phyloP scores from a whole-genome alignment of 441 rosid genomes.

The Aleurites moluccanus region DNA sequence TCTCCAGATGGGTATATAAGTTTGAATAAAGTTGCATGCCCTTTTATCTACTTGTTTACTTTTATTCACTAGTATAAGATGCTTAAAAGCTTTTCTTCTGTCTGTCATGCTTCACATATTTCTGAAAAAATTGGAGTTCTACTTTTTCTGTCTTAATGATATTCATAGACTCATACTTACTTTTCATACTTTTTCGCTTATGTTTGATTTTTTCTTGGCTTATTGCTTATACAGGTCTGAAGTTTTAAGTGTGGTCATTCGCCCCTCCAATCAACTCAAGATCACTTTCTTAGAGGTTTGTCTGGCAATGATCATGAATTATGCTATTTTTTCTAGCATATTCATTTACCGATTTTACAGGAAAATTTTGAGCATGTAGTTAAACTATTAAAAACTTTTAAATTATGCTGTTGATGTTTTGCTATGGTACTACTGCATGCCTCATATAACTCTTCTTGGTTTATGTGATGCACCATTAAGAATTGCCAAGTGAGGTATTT shows the following conservation, averaged over 20 bases:
- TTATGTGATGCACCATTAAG: neutral
- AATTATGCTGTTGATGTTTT: neutral
- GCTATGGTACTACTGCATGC: neutral
- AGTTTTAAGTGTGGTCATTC: slow-evolving; percentile 73
- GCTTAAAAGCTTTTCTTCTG: neutral
- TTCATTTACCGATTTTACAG: neutral
- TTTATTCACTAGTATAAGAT: neutral
- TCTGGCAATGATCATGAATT: slow-evolving; percentile 1
- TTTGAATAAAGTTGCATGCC: slow-evolving; percentile 9
- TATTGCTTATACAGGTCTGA: slow-evolving; percentile 56
- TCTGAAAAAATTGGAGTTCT: neutral
- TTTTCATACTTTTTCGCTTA: neutral
- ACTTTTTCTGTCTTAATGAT: neutral
- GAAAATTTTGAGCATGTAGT: neutral
- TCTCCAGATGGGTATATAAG: slow-evolving; percentile 72
- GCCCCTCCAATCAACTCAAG: slow-evolving; percentile 81
- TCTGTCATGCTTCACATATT: neutral
- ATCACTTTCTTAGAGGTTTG: slow-evolving; percentile 94
- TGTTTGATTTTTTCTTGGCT: slow-evolving; percentile 5
- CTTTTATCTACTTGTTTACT: slow-evolving; percentile 3
- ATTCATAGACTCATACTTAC: neutral
- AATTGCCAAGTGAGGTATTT: neutral
- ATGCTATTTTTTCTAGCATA: slow-evolving; percentile 3
- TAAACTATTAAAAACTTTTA: neutral
- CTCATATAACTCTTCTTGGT: neutral